Percentiles rank a stretch among this genome's conserved stretches.
Conservation (phyloP, 371 early-diverging fungal genomes). For the Entomophthora muscae region DNA sequence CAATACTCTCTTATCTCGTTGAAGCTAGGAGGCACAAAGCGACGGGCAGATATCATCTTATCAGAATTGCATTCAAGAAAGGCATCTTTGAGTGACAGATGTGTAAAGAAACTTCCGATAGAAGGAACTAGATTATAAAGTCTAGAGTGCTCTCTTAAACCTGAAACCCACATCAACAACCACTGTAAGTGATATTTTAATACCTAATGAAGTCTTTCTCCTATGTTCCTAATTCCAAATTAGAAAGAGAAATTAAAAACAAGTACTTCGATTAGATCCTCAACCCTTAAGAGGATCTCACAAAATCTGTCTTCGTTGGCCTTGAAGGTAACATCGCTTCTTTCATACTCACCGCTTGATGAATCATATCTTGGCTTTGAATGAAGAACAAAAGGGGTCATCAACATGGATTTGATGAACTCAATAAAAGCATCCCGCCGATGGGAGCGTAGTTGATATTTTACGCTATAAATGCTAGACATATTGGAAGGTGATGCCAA, state of each 20-base stretch:
- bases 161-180: conserved; percentile 9
- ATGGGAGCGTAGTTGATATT: conserved; percentile 59
- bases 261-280: conserved; percentile 34
- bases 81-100: conserved; percentile 42
- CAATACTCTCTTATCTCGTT: conserved; percentile 62
- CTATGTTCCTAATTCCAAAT: conserved; percentile 20
- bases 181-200: background rate
- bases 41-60: conserved; percentile 42
- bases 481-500: no score
- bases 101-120: conserved; percentile 58
- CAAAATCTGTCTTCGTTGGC: conserved; percentile 10
- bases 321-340: conserved; percentile 12
- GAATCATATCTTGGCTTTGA: conserved; percentile 25
- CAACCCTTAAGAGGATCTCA: conserved; percentile 40
- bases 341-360: conserved; percentile 10
- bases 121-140: conserved; percentile 49
- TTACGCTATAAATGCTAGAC: conserved; percentile 30
- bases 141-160: conserved; percentile 45
- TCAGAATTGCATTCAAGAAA: conserved; percentile 35
- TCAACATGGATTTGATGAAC: conserved; percentile 62
- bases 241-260: background rate
- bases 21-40: conserved; percentile 64
- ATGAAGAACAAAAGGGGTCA: conserved; percentile 59
- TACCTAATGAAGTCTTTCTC: conserved; percentile 18
- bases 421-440: conserved; percentile 64